Conservation (phyloP, 495 filamentous ascomycete species). For the Neurospora hispaniola region DNA sequence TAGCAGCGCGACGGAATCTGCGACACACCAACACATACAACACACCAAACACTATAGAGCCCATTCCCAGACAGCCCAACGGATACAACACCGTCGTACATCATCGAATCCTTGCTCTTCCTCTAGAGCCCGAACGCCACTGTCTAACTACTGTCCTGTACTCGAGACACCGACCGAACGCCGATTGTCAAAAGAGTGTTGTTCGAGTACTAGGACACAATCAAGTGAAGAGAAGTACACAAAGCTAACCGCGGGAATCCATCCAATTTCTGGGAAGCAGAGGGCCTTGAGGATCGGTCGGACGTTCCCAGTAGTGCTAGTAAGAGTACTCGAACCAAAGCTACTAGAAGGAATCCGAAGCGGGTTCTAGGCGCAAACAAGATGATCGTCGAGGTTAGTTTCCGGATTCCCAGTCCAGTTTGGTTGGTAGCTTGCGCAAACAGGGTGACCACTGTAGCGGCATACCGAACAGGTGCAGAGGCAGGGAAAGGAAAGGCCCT, state of each 20-base stretch:
- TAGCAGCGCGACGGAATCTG: not conserved
- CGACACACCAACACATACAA: not conserved
- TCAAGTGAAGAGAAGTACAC: not conserved
- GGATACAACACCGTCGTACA: not conserved
- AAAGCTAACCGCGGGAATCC: not conserved
- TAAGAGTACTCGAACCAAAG: not conserved
- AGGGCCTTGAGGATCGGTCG: not conserved
- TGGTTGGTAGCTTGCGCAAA: not conserved
- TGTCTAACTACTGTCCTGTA: not conserved
- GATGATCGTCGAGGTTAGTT: conserved; percentile 25
- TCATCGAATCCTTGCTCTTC: not conserved
- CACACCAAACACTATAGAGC: not conserved
- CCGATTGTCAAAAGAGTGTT: not conserved
- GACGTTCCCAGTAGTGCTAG: not conserved
- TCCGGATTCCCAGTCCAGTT: not conserved
- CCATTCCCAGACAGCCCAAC: not conserved
- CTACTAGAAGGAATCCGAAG: not conserved
- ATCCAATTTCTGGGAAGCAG: not conserved
- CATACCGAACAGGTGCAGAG: not conserved
- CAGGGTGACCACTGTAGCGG: not conserved
- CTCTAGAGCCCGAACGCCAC: not conserved
- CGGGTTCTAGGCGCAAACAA: conserved; percentile 1
- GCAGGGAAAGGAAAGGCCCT: not conserved
- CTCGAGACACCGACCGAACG: not conserved
- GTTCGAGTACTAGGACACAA: not conserved